Base-by-base conservation (phyloP, 805 yeast species). In the Starmerella gropengiesseri region DNA sequence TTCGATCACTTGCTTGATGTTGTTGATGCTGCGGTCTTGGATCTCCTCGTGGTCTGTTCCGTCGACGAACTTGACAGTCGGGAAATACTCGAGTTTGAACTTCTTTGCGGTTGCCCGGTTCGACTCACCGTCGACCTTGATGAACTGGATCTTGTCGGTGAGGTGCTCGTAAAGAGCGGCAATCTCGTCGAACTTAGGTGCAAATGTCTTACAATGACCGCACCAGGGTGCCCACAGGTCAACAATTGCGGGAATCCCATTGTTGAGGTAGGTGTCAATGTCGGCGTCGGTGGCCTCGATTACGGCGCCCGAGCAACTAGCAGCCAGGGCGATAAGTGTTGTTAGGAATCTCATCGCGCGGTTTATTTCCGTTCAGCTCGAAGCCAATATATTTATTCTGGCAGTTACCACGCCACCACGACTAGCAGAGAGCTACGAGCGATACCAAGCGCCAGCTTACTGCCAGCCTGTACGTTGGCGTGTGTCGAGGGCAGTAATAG, bases 131-230 rank as follows among this genome's bases (percentile, higher is more conserved):
- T 78, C 75, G 37, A 77, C 68, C 51, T 74, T 73, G 13, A 70
- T 67, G 33, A 75, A 62, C 50, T 71, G 73, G 20, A 75, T 58
- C 17, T 61, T 59, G 14, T 67, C 68, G 5, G 47, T 40, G 11
- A 54, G 52, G 33, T 77, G 77, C 43, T 67, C 72, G 60, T 71
- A 81, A 40, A 74, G 54, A 27, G 68, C 77, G 38, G 91, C 89
- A 54, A 86, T 70, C 57, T 84, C 87, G 61, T 82, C 91, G 68
- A 74, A 85, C 41, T 70, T 68, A 55, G 95, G 95, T 29, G 87
- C 87, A 63, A 86, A 71, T 63, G 73, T 78, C 70, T 83, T 84
- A 68, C 95, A 85, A 68, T 86, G 95, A 34, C 94, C 87, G 71
- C 95, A 85, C 95, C 95, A 86, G 63, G 89, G 67, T 31, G 80